Conservation (phyloP, 208 protist genomes). For the Lotmaria passim region DNA sequence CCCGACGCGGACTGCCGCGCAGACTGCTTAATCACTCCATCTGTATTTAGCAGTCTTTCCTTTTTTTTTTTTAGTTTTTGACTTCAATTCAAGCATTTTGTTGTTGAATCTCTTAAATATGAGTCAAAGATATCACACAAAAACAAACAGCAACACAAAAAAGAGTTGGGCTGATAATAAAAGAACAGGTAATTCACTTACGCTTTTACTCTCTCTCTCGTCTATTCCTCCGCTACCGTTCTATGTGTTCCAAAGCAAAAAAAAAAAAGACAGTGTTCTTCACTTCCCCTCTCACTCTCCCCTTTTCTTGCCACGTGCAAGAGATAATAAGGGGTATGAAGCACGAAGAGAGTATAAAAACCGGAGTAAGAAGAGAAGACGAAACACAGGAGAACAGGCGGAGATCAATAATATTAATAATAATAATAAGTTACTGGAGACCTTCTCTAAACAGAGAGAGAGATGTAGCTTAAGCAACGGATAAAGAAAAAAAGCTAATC, state of each 20-base stretch:
- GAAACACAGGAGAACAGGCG: background rate
- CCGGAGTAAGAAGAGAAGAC: slow-evolving; percentile 11
- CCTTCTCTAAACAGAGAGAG: background rate
- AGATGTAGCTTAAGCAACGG: background rate
- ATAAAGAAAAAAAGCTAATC: background rate
- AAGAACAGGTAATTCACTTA: slow-evolving; percentile 1
- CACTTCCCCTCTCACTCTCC: background rate
- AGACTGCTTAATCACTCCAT: background rate
- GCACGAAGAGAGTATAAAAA: background rate
- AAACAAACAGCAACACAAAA: slow-evolving; percentile 4
- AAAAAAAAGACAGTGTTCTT: background rate
- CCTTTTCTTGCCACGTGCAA: background rate
- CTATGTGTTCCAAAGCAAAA: background rate
- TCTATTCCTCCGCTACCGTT: slow-evolving; percentile 2
- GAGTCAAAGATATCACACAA: slow-evolving; percentile 3
- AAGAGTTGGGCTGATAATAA: slow-evolving; percentile 14
- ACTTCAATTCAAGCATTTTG: slow-evolving; percentile 4
- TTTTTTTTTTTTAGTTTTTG: slow-evolving; percentile 8
- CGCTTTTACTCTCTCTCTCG: slow-evolving; percentile 8
- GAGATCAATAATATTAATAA: background rate
- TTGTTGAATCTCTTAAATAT: slow-evolving; percentile 22
- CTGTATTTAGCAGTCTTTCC: background rate
- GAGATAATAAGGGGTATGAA: slow-evolving; percentile 4
- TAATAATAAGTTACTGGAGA: no score
- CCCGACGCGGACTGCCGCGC: background rate